These are phyloP conservation scores for Exserohilum rostratum DNA, from an alignment of 2,329 filamentous ascomycete species.

Conservation along the genomic window DNA sequence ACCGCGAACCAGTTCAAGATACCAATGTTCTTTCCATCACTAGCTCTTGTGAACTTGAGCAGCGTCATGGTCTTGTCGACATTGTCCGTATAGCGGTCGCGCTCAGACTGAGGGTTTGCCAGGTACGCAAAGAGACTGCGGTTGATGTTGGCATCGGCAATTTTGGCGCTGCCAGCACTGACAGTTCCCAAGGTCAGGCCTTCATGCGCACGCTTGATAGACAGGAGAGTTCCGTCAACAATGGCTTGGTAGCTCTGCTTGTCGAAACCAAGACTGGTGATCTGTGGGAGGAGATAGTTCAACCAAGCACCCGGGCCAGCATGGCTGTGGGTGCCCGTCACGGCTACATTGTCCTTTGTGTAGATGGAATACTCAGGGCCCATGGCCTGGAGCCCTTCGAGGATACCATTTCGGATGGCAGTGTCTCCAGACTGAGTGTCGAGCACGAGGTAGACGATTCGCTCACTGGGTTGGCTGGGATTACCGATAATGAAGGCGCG, in stretches of 20 bases:
- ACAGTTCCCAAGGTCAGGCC: conserved; percentile 72
- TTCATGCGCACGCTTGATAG: conserved; percentile 81
- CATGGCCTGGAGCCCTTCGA: conserved; percentile 72
- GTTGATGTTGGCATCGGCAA: conserved; percentile 83
- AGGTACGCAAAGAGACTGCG: conserved; percentile 87
- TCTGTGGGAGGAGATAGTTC: conserved; percentile 91
- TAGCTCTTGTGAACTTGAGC: conserved; percentile 75
- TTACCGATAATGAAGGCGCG: conserved; percentile 87
- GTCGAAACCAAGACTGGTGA: conserved; percentile 85
- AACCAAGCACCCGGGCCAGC: conserved; percentile 90
- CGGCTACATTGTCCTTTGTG: conserved; percentile 78
- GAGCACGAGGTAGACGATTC: conserved; percentile 85
- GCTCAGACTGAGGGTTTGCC: conserved; percentile 79
- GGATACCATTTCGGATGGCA: conserved; percentile 83
- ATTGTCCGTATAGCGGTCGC: conserved; percentile 68
- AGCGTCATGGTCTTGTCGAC: conserved; percentile 81
- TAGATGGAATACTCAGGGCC: conserved; percentile 78
- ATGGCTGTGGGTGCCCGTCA: conserved; percentile 93
- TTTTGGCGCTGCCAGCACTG: conserved; percentile 70
- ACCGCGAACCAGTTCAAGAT: conserved; percentile 90
- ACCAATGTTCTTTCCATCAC: conserved; percentile 77
- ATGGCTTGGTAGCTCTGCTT: conserved; percentile 87
- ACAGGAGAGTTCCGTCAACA: conserved; percentile 81
- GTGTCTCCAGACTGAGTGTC: conserved; percentile 90
- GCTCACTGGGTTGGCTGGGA: conserved; percentile 67